Percentiles rank a stretch among this genome's conserved stretches.
These are phyloP conservation scores for Ananas comosus DNA, from an alignment of 176 grass and related monocot genomes.

Conservation along the genomic window DNA sequence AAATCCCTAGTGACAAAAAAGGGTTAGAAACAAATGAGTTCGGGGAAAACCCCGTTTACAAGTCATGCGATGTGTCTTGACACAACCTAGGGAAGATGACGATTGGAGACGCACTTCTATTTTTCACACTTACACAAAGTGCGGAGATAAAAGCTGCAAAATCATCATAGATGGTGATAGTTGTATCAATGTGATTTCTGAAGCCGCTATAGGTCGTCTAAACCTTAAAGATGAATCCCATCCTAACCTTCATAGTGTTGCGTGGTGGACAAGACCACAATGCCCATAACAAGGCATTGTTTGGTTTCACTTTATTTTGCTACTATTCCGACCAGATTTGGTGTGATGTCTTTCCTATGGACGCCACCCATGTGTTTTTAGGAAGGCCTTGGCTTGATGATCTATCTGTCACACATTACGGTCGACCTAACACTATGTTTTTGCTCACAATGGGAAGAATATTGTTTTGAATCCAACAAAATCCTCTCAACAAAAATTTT, in stretches of 20 bases:
- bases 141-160: not conserved
- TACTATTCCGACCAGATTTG: not conserved
- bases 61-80: not conserved
- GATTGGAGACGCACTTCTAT: not conserved
- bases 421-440: not conserved
- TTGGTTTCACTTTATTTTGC: not conserved
- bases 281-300: not conserved
- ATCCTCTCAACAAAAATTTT: not conserved
- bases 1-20: not conserved
- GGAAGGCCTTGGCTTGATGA: too few relatives aligned
- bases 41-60: not conserved
- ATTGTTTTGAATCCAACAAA: not conserved
- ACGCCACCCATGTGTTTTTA: not conserved
- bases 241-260: not conserved
- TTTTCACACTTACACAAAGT: not conserved
- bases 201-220: too few relatives aligned
- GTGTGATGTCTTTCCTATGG: not conserved
- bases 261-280: not conserved
- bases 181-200: not conserved
- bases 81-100: not conserved
- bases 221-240: not conserved
- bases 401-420: too few relatives aligned
- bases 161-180: not conserved
- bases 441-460: not conserved
- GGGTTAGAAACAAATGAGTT: not conserved